Evolutionary conservation across 345 rosid genomes (phyloP).

Genomic region (Syzygium grande): DNA sequence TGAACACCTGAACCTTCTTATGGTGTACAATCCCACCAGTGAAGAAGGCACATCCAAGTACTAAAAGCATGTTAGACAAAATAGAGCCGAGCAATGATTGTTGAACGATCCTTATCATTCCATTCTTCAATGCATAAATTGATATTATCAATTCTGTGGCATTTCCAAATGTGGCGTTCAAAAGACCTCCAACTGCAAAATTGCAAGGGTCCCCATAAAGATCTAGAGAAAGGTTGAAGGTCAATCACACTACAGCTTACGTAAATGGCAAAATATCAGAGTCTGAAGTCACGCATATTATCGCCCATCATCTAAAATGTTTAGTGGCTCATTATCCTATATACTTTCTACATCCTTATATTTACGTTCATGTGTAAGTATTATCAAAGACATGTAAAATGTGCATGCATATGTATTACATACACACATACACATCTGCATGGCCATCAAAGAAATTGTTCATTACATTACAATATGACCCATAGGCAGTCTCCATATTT

Average conservation of each 20-base stretch:
- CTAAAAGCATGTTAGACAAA: conserved; percentile 49
- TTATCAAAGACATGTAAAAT: not conserved
- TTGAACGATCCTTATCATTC: conserved; percentile 44
- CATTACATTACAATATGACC: not conserved
- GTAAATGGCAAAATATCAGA: not conserved
- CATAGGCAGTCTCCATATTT: not conserved
- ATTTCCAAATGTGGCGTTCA: conserved; percentile 44
- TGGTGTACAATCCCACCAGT: conserved; percentile 32
- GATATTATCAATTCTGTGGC: conserved; percentile 53
- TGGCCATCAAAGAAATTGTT: not conserved
- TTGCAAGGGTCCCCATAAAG: not conserved
- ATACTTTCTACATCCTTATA: not conserved
- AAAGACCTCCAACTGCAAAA: conserved; percentile 41
- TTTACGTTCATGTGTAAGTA: not conserved
- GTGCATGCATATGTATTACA: not conserved
- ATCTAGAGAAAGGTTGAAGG: not conserved
- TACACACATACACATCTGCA: not conserved
- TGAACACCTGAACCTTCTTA: conserved; percentile 33
- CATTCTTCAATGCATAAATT: conserved; percentile 25
- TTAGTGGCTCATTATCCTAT: not conserved
- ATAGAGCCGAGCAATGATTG: conserved; percentile 46
- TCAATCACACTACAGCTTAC: not conserved
- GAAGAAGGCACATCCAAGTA: conserved; percentile 49
- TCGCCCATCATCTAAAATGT: not conserved
- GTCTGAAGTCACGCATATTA: not conserved